Evolutionary conservation across 1,284 basidiomycete genomes (phyloP).

Genomic region (Thecaphora thlaspeos): DNA sequence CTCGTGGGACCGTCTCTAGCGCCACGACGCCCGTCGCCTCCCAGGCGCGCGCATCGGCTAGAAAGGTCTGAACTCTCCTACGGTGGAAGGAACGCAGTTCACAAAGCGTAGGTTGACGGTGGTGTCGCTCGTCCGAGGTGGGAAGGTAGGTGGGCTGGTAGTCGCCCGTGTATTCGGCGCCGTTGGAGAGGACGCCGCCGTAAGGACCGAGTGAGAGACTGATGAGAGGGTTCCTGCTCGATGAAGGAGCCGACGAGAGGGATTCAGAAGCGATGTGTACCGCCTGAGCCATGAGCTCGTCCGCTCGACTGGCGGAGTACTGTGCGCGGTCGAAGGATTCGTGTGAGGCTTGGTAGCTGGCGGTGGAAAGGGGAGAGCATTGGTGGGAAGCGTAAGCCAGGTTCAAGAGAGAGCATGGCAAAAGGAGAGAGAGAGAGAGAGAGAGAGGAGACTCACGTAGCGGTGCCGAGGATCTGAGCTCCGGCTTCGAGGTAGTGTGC

Average conservation of each 20-base stretch:
- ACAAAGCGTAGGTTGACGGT: constrained; percentile 20
- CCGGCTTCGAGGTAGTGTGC: constrained; percentile 43
- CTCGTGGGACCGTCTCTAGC: constrained; percentile 46
- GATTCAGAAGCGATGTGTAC: constrained; percentile 38
- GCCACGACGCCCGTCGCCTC: constrained; percentile 37
- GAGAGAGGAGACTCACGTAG: constrained; percentile 13
- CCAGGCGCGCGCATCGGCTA: constrained; percentile 21
- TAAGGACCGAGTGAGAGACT: constrained; percentile 46
- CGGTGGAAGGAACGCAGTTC: constrained; percentile 41
- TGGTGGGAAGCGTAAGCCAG: background rate
- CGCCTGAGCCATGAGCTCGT: constrained; percentile 36
- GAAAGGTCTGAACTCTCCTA: constrained; percentile 29
- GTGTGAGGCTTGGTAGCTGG: constrained; percentile 42
- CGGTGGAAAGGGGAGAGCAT: background rate
- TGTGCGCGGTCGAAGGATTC: constrained; percentile 35
- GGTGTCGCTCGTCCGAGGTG: constrained; percentile 15
- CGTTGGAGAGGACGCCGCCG: constrained; percentile 43
- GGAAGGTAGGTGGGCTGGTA: constrained; percentile 29
- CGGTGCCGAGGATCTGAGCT: constrained; percentile 44
- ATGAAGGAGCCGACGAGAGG: background rate
- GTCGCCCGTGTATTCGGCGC: constrained; percentile 48
- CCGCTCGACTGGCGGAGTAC: constrained; percentile 17
- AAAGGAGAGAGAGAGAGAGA: background rate
- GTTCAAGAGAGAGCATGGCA: background rate
- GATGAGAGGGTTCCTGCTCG: constrained; percentile 17